Conservation (phyloP, 805 yeast genomes). For the Candida alai region DNA sequence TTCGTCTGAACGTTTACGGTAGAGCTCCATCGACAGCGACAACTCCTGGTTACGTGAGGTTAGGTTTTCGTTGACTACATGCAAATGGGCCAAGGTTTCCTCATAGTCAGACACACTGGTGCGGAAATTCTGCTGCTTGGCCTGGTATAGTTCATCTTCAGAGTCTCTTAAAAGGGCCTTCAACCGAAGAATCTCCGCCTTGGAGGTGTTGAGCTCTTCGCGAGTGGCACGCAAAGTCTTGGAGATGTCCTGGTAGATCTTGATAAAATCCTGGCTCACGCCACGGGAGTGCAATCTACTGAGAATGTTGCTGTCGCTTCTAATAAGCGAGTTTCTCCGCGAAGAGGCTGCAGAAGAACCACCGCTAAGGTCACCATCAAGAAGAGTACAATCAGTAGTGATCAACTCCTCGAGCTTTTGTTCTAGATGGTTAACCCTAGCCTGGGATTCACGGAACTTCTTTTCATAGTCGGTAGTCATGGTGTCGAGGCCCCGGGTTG, state of each 20-base stretch:
- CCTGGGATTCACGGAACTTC: constrained; percentile 33
- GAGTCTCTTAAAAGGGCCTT: constrained; percentile 40
- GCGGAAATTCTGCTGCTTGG: constrained; percentile 40
- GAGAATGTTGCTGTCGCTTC: constrained; percentile 31
- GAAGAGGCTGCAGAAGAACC: constrained; percentile 10
- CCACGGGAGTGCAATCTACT: constrained; percentile 17
- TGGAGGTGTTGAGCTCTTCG: constrained; percentile 39
- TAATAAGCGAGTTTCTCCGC: constrained; percentile 7
- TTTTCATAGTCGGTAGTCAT: constrained; percentile 32
- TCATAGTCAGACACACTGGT: constrained; percentile 32
- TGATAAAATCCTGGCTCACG: constrained; percentile 43
- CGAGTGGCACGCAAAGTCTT: constrained; percentile 41
- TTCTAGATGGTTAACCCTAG: constrained; percentile 31
- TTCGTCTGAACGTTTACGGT: constrained; percentile 69
- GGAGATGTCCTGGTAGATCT: constrained; percentile 48
- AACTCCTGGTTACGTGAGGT: constrained; percentile 55
- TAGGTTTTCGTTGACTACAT: constrained; percentile 55
- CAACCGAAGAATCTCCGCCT: constrained; percentile 38
- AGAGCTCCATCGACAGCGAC: constrained; percentile 51
- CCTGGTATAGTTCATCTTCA: constrained; percentile 41
- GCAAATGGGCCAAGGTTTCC: constrained; percentile 44
- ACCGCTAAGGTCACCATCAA: constrained; percentile 4
- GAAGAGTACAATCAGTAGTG: constrained; percentile 12
- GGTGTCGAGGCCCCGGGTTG: constrained; percentile 33
- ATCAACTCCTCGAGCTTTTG: constrained; percentile 22